phyloP scores from a whole-genome alignment of 1,284 basidiomycete genomes.

The Fomitopsis palustris region DNA sequence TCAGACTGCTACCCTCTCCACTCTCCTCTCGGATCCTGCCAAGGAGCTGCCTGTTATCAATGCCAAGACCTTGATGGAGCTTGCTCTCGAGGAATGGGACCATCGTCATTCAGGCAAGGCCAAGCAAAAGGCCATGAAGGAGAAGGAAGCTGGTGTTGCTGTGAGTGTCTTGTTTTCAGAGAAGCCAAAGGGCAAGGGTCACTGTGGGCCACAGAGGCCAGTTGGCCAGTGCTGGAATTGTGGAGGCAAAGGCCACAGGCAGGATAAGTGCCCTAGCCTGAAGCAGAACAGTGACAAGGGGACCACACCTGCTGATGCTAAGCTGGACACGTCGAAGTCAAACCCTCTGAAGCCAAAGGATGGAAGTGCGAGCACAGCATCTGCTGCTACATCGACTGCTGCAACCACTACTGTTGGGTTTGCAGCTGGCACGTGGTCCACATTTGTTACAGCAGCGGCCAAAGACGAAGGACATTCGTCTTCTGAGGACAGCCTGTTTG shows the following conservation, averaged over 20 bases:
- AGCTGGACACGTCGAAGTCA: background rate
- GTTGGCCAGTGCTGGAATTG: background rate
- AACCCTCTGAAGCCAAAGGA: background rate
- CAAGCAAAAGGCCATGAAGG: background rate
- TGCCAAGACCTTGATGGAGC: background rate
- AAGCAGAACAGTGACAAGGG: background rate
- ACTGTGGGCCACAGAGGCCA: background rate
- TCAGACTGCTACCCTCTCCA: background rate
- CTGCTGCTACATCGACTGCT: background rate
- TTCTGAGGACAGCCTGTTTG: no score
- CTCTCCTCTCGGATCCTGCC: background rate
- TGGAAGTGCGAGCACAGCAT: background rate
- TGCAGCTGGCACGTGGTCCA: background rate
- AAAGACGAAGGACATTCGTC: no score
- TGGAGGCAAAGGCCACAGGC: background rate
- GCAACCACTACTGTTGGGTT: background rate
- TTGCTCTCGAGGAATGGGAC: background rate
- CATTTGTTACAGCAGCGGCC: background rate
- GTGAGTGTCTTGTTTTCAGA: background rate
- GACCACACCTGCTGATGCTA: background rate
- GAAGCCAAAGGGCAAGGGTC: background rate
- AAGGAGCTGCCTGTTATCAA: slow-evolving; percentile 1
- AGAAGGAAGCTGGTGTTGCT: background rate
- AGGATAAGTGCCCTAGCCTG: slow-evolving; percentile 8
- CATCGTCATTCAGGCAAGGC: background rate